Base-by-base conservation (phyloP, 768 basidiomycete genomes). In the Dentipellis fragilis region DNA sequence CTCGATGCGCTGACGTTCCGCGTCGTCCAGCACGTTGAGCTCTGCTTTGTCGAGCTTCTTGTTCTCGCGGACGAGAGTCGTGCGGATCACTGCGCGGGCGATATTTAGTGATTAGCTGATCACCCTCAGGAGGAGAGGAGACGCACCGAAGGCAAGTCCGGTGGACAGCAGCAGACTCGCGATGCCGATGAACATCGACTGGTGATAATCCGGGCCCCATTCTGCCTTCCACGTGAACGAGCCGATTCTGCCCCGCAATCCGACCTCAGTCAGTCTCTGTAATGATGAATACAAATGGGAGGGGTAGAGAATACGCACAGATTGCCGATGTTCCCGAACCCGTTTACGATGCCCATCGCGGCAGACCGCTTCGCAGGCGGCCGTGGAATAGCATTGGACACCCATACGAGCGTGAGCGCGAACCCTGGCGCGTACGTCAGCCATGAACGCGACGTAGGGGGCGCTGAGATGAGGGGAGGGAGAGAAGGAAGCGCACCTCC, bases 191-290 rank as follows among this genome's bases (percentile, higher is more conserved):
- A 71, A 70, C 80, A 85, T 81, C 0, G 81, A 81, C 42, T 71
- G 81, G 51, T 82, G 81, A 60, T 85, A 85, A 57, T 73, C 60
- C 0, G 84, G 83, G 9, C 80, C 72, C 82, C 83, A 85, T n/a
- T 64, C 63, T 2, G 77, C 63, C 61, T 79, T 79, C 84, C 84
- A 85, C 0, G 76, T 73, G 61, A 77, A 84, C 0, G 81, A 82
- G 3, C 80, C 78, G 60, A 81, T 79, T 2, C 83, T 84, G 49
- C 39, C 29, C 29, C 29, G 6, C 6, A 29, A n/a, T n/a, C n/a
- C n/a, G n/a, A n/a, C n/a, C n/a, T n/a, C 29, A 6, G 6, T 29
- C 29, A 29, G 29, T 6, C 29, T 29, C 29, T 29, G 29, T 6
- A 6, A 29, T 3, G 6, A 29, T 29, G 6, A 29, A 29, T 29